Base-by-base conservation (phyloP, 2,329 filamentous ascomycete genomes). In the Calonectria fujianensis region DNA sequence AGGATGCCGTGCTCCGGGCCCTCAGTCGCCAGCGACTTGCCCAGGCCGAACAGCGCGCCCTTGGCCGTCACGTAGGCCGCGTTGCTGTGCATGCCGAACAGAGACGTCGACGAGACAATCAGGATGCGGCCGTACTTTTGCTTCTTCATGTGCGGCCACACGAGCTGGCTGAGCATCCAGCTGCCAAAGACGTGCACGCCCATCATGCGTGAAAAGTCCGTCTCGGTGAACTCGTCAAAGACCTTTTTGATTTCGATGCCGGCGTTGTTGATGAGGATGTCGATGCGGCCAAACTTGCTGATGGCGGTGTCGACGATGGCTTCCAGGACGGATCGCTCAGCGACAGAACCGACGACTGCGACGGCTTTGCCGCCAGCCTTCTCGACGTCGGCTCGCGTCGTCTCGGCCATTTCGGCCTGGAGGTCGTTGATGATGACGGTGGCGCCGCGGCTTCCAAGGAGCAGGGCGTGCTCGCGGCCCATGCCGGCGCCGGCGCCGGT, bases 91-190 rank as follows among this genome's bases (percentile, higher is more conserved):
- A 63, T 63, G 24, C 57, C 57, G 14, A 63, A 63, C 4, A 63
- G 24, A 3, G 57, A 63, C 3, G 35, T 63, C 0, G 57, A 63
- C 2, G 57, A 41, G 4, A 63, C 57, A 8, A 63, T 29, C 24
- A 63, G 14, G 13, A 63, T 39, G 11, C 57, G 57, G 9, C 57
- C 57, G 37, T 63, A 63, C 20, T 63, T 63, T 18, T 63, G 57
- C 57, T 41, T 63, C 57, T 63, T 63, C 57, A 63, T 63, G 10
- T 63, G 57, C 14, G 57, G 57, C 57, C 57, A 63, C 16, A 39
- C 57, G 14, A 63, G 57, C 16, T 63, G 57, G 1, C n/a, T 63
- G 5, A 63, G 24, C 7, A 14, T 41, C 57, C 57, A 63, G 57
- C 57, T 63, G 13, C 57, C 57, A 24, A 37, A 63, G 39, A 63